Conservation (phyloP, 75 land plant genomes). For the Sequoiadendron giganteum region DNA sequence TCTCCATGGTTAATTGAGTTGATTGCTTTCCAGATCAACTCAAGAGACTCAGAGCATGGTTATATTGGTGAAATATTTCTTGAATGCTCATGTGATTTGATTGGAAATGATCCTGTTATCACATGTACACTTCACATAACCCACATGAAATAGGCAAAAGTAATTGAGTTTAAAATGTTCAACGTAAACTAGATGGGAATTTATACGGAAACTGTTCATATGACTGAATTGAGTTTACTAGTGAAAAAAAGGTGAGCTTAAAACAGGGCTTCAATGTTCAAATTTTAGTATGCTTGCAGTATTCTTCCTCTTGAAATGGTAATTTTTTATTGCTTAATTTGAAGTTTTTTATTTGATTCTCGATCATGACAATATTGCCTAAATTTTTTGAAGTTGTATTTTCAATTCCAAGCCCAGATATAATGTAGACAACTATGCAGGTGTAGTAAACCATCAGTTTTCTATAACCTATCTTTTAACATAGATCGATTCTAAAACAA, state of each 20-base stretch:
- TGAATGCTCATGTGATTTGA: slow-evolving; percentile 53
- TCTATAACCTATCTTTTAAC: too few relatives aligned
- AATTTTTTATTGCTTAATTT: background rate
- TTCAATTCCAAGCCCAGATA: background rate
- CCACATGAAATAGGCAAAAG: background rate
- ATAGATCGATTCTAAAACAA: too few relatives aligned
- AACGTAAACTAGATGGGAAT: slow-evolving; percentile 44
- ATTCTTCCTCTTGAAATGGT: background rate
- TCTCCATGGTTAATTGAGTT: slow-evolving; percentile 88
- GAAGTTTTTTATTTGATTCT: background rate
- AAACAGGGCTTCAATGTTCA: background rate
- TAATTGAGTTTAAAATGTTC: background rate
- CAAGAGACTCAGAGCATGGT: slow-evolving; percentile 26
- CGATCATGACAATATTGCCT: background rate
- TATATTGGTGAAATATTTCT: slow-evolving; percentile 15
- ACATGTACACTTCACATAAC: slow-evolving; percentile 25
- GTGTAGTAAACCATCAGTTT: slow-evolving; percentile 18
- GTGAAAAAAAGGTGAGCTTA: slow-evolving; percentile 50
- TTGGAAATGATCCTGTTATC: slow-evolving; percentile 38
- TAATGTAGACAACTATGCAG: slow-evolving; percentile 25
- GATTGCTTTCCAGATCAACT: slow-evolving; percentile 73
- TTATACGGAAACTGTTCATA: slow-evolving; percentile 54
- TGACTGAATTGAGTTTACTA: slow-evolving; percentile 62
- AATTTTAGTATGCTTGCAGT: background rate
- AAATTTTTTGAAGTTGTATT: background rate